Evolutionary conservation across 164 flowering plant genomes (phyloP), one percentile per base, ranked within the genome.

Genomic region (Euptelea pleiosperma): DNA sequence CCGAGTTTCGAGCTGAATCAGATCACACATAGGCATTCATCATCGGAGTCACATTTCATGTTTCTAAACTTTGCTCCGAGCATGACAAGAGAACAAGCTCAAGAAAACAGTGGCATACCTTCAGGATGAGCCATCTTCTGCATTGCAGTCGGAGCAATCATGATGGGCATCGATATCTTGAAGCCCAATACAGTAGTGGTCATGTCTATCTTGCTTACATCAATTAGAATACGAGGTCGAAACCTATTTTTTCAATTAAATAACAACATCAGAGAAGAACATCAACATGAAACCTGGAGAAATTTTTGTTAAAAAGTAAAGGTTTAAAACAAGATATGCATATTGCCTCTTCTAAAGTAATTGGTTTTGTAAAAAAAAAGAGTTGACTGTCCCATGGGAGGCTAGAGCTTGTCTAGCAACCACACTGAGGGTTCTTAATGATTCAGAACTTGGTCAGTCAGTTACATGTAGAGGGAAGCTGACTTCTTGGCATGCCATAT

Each of bases 101-200:
- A 62, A 18, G 15, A 44, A 45, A 43, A 28, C 44, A 24, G 26
- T 41, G 18, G 7, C 16, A 33, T 72, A 89, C 94, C 97, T 64
- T 87, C 89, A 64, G 92, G 93, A 62, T 87, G 97, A 63, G 97
- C 97, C 93, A 87, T 85, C 61, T 87, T 87, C 69, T 87, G 95
- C 85, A 87, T 78, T 39, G 95, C 95, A 18, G 89, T 82, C 2
- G 93, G 97, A 60, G 96, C 91, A 75, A 91, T 74, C 97, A 87
- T 85, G 64, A 91, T 91, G 2, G 97, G 96, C 93, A 87, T 87
- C n/a, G 96, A 85, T 24, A 87, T 82, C 58, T 85, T 87, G 79
- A 73, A 83, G 2, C 96, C 97, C 79, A 91, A 67, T 10, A 86
- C 69, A 52, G 81, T 85, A 50, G 96, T 75, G 16, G 79, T 62